phyloP scores from a whole-genome alignment of 164 flowering plant genomes.

The Piper longum region DNA sequence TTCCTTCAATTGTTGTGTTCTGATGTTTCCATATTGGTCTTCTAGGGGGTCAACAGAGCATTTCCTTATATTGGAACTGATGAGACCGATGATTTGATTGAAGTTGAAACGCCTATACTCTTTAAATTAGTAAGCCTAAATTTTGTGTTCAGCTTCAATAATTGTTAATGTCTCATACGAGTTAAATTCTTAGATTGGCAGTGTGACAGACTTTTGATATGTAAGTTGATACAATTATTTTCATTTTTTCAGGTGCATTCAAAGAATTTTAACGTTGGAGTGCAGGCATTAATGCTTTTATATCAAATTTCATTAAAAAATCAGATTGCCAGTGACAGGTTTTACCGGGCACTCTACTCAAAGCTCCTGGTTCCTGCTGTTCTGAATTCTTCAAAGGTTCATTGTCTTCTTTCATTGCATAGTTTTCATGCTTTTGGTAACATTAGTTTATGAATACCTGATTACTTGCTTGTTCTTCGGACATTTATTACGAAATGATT shows the following conservation, averaged over 20 bases:
- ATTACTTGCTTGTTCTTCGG: too few relatives aligned
- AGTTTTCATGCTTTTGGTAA: too few relatives aligned
- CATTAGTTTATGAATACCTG: neutral
- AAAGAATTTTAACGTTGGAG: constrained; percentile 80
- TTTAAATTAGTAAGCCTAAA: constrained; percentile 58
- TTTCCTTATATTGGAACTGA: constrained; percentile 74
- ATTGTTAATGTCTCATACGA: neutral
- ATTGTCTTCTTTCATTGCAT: neutral
- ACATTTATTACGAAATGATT: too few relatives aligned
- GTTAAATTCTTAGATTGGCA: neutral
- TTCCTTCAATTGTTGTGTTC: neutral
- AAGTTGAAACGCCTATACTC: constrained; percentile 76
- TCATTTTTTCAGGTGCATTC: constrained; percentile 67
- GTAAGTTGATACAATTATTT: neutral
- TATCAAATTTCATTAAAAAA: constrained; percentile 83
- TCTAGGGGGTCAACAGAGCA: constrained; percentile 93
- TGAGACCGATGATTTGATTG: constrained; percentile 81
- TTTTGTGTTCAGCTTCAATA: neutral
- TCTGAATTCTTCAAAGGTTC: constrained; percentile 86
- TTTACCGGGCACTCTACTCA: constrained; percentile 86
- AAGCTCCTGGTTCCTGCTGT: constrained; percentile 81
- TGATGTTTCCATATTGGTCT: constrained; percentile 1
- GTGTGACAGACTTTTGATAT: too few relatives aligned
- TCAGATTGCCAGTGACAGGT: constrained; percentile 84
- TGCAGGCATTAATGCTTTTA: constrained; percentile 93